A percentile compares a stretch with the other conserved stretches of the same genome.
Evolutionary conservation across 805 yeast species (phyloP).

Genomic region (Suhomyces faveliae): DNA sequence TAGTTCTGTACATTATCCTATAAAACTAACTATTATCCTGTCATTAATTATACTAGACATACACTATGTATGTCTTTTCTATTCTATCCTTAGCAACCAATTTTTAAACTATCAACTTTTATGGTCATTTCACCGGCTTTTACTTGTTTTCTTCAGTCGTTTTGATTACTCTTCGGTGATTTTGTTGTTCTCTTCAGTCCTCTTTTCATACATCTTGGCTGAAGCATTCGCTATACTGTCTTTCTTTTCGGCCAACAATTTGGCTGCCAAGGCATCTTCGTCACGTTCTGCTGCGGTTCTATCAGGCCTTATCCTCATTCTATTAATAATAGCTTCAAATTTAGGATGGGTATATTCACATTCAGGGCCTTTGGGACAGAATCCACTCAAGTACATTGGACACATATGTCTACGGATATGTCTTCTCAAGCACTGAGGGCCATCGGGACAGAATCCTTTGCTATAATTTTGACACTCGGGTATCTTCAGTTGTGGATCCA

Average conservation of each 20-base stretch:
- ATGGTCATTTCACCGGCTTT: too few species aligned
- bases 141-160: too few species aligned
- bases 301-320: constrained; percentile 46
- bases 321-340: constrained; percentile 47
- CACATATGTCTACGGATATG: constrained; percentile 79
- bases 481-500: constrained; percentile 85
- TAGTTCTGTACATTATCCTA: too few species aligned
- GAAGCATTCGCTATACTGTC: constrained; percentile 3
- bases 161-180: too few species aligned
- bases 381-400: constrained; percentile 76
- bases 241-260: constrained; percentile 5
- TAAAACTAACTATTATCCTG: too few species aligned
- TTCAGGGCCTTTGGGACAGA: constrained; percentile 40
- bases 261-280: constrained; percentile 9
- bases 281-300: constrained; percentile 26
- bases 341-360: constrained; percentile 84
- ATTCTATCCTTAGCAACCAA: too few species aligned
- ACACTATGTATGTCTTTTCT: too few species aligned
- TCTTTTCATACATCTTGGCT: constrained; percentile 6
- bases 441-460: constrained; percentile 88
- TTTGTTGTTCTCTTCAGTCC: too few species aligned
- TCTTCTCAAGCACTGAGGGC: constrained; percentile 79
- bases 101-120: too few species aligned
- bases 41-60: too few species aligned
- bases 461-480: constrained; percentile 84